These are phyloP conservation scores for Escovopsis sp. DNA, from an alignment of 2,329 filamentous ascomycete genomes.

Conservation along the genomic window DNA sequence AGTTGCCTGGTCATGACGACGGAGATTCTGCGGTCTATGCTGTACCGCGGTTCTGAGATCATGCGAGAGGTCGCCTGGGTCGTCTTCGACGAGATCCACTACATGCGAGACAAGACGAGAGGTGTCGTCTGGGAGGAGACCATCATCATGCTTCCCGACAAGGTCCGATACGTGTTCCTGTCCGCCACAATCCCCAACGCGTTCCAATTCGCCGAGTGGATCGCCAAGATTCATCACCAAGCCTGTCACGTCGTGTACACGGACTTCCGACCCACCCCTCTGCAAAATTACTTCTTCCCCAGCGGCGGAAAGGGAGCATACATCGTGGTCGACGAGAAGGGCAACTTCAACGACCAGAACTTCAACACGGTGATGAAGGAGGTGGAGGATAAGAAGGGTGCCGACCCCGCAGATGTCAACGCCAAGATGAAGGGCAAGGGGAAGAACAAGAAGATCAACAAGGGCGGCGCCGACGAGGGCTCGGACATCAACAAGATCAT, in stretches of 20 bases:
- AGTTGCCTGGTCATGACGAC: conserved; percentile 99
- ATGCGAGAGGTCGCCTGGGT: conserved; percentile 99
- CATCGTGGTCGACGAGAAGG: conserved; percentile 91
- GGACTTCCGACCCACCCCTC: conserved; percentile 88
- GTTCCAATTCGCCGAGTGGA: conserved; percentile 99
- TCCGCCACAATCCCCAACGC: conserved; percentile 97
- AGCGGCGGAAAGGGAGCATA: conserved; percentile 85
- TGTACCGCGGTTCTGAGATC: conserved; percentile 95
- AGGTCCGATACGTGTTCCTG: conserved; percentile 96
- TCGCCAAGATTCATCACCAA: conserved; percentile 93
- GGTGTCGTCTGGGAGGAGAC: conserved; percentile 99
- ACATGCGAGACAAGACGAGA: conserved; percentile 85
- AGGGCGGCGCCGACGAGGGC: conserved; percentile 61
- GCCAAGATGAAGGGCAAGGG: conserved; percentile 76
- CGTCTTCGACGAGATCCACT: conserved; percentile 96
- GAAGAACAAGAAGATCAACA: conserved; percentile 84
- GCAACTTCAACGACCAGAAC: conserved; percentile 89
- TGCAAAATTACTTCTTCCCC: conserved; percentile 97
- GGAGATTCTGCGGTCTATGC: conserved; percentile 95
- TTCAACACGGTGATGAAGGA: conserved; percentile 92
- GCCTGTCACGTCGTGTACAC: conserved; percentile 99
- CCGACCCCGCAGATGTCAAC: conserved; percentile 64
- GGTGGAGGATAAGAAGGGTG: conserved; percentile 76
- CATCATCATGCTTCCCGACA: conserved; percentile 93
- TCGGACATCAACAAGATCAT: conserved; percentile 95